Base-by-base conservation (phyloP, 192 early-diverging fungal species). In the Helicostylum pulchrum region DNA sequence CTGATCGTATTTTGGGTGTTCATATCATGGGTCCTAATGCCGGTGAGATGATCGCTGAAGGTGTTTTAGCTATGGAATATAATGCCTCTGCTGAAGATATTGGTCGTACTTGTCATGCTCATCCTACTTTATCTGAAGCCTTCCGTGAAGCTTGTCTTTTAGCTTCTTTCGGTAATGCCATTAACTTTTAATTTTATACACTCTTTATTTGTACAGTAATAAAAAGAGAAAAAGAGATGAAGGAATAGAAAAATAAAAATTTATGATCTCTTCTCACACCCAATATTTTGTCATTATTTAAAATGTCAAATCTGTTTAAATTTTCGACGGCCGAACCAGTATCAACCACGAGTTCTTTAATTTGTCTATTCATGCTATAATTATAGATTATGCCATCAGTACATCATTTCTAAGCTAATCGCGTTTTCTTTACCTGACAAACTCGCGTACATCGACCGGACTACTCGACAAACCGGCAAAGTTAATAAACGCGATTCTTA, bases 21-120 rank as follows among this genome's bases (percentile, higher is more conserved):
- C 97, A 99, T 84, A 97, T 99, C 74, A 96, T 99, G 58, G 96
- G 96, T 48, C 92, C 94, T 57, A 94, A 94, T 78, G 97, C 97
- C 62, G 97, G 97, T 74, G 97, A 99, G 78, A 94, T 99, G 94
- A 96, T 99, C 76, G 93, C 92, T 62, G 97, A 99, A 83, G 95
- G 92, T 61, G 93, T 90, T 52, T 79, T 99, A 48, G 97, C 95
- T 58, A 90, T 99, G 82, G 96, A 99, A 78, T 99, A 99, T 75
- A 94, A 94, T 66, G 96, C 94, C n/a, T 94, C 92, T 49, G 87
- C 89, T 59, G 96, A 99, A 81, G 96, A 99, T 77, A 88, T 99
- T 80, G 96, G 93, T 21, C 90, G 96, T 65, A 97, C 95, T 44
- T 95, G 91, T 80, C 94, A 99, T 77, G 96, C 94, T 42, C 94